Conservation (phyloP, 169 alveolate genomes). For the Plasmodium chabaudi region DNA sequence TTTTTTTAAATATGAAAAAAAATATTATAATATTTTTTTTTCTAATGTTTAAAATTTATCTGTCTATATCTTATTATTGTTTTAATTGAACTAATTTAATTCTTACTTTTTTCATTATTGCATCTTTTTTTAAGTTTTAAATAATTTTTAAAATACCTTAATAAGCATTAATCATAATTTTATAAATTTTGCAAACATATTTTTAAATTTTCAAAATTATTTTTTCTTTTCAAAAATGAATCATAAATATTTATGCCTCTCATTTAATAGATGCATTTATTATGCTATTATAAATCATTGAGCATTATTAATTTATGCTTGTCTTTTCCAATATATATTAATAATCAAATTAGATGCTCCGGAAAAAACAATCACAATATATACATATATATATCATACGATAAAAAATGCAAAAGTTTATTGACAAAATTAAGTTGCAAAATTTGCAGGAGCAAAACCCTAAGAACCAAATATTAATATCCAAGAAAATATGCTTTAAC, state of each 20-base stretch:
- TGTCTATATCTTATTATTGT: neutral
- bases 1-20: too few species aligned
- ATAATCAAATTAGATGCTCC: too few species aligned
- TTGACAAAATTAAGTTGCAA: constrained; percentile 68
- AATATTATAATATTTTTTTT: too few species aligned
- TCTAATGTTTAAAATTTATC: too few species aligned
- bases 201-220: neutral
- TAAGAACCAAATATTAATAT: constrained; percentile 14
- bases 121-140: constrained; percentile 29
- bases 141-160: constrained; percentile 22
- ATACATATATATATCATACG: too few species aligned
- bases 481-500: constrained; percentile 58
- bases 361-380: neutral
- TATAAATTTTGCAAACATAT: constrained; percentile 1
- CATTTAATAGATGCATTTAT: neutral
- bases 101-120: constrained; percentile 1
- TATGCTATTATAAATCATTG: neutral
- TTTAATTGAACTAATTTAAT: constrained; percentile 3
- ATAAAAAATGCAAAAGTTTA: constrained; percentile 58
- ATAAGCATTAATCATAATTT: constrained; percentile 11
- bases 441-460: constrained; percentile 37
- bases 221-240: neutral
- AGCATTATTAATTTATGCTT: too few species aligned
- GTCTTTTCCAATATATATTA: too few species aligned
- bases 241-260: neutral